Conservation (phyloP, 345 rosid genomes). For the Melaleuca quinquenervia region DNA sequence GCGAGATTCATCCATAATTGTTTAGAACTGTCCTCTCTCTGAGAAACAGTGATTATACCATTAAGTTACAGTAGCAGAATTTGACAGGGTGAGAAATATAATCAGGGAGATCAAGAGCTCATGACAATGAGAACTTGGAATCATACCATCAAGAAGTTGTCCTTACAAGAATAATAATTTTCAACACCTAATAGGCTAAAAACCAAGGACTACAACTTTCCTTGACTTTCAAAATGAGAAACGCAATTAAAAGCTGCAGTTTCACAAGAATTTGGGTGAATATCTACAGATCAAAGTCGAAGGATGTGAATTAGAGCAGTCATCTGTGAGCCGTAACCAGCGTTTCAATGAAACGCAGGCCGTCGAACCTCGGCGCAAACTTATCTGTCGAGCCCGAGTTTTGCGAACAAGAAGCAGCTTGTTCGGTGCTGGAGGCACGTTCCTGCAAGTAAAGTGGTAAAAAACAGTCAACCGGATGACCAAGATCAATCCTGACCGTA, state of each 20-base stretch:
- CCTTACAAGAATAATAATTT: neutral
- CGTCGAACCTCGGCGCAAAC: conserved; percentile 79
- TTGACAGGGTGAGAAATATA: neutral
- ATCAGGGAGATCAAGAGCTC: neutral
- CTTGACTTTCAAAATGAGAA: neutral
- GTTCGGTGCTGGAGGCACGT: neutral
- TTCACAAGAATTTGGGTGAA: neutral
- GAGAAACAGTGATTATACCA: neutral
- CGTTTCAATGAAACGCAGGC: conserved; percentile 83
- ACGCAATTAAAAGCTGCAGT: neutral
- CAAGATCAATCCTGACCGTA: neutral
- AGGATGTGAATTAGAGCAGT: neutral
- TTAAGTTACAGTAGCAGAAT: neutral
- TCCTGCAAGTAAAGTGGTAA: neutral
- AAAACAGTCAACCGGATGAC: neutral
- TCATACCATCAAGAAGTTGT: neutral
- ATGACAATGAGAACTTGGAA: neutral
- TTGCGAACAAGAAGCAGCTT: neutral
- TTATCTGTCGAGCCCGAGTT: conserved; percentile 30
- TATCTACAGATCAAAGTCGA: neutral
- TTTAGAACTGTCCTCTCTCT: neutral
- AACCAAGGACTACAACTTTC: neutral
- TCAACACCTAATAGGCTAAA: neutral
- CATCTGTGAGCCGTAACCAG: conserved; percentile 83
- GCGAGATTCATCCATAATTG: neutral